A percentile compares a stretch with the other conserved stretches of the same genome.
Evolutionary conservation across 352 stramenopile species (phyloP).

Genomic region (Globisporangium yorkense): DNA sequence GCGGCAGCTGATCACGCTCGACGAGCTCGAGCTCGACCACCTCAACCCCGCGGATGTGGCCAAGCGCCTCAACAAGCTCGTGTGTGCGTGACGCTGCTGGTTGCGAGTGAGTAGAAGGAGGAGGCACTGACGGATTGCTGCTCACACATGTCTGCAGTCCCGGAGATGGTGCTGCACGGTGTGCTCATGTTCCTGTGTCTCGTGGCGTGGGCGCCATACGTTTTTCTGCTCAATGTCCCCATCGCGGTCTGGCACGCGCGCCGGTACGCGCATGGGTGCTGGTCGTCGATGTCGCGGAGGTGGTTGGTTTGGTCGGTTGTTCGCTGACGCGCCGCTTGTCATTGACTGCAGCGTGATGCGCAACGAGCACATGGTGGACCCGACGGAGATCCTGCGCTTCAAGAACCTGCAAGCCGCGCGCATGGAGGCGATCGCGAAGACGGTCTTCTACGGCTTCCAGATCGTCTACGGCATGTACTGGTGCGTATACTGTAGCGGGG

Average conservation of each 20-base stretch:
- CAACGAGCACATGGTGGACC: constrained; percentile 81
- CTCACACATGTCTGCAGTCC: constrained; percentile 29
- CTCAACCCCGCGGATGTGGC: constrained; percentile 81
- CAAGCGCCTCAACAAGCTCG: constrained; percentile 81
- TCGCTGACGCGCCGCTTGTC: not conserved
- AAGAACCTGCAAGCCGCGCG: constrained; percentile 79
- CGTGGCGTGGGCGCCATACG: constrained; percentile 64
- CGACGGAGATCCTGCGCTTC: constrained; percentile 84
- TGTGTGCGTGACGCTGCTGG: constrained; percentile 32
- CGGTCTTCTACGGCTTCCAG: constrained; percentile 82
- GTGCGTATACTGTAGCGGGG: constrained; percentile 22
- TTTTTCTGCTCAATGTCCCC: constrained; percentile 77
- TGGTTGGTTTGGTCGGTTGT: not conserved
- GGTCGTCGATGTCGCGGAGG: not conserved
- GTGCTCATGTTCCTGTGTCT: constrained; percentile 73
- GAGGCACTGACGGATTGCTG: not conserved
- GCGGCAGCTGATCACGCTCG: constrained; percentile 69
- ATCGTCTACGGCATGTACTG: constrained; percentile 90
- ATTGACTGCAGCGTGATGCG: constrained; percentile 35
- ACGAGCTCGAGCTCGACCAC: constrained; percentile 84
- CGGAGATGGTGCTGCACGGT: constrained; percentile 77
- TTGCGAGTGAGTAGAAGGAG: not conserved
- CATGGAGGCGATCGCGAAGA: constrained; percentile 78
- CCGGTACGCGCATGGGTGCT: constrained; percentile 29
- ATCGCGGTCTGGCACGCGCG: constrained; percentile 69